phyloP scores from a whole-genome alignment of 345 rosid genomes.

The Citrus hindsii region DNA sequence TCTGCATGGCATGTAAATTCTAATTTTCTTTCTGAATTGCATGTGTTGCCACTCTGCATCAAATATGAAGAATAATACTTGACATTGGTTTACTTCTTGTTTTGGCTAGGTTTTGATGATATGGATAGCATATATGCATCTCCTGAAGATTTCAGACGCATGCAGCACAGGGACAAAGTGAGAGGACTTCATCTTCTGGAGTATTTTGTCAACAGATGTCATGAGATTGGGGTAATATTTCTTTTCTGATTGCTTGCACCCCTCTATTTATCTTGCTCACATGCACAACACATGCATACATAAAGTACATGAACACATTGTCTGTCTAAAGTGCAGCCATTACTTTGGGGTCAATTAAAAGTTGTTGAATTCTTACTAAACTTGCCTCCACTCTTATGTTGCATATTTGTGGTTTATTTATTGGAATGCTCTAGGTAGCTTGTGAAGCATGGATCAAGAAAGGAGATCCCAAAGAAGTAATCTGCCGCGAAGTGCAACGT shows the following conservation, averaged over 20 bases:
- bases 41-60: not conserved
- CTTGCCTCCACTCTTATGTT: not conserved
- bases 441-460: slow-evolving; percentile 90
- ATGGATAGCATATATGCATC: slow-evolving; percentile 86
- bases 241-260: not conserved
- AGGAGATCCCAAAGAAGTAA: slow-evolving; percentile 85
- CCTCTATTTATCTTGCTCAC: not conserved
- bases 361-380: not conserved
- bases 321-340: not conserved
- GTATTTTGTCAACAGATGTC: slow-evolving; percentile 74
- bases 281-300: not conserved
- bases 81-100: not conserved
- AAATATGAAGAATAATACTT: not conserved
- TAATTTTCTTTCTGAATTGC: not conserved
- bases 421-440: slow-evolving; percentile 46
- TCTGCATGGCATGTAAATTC: not conserved
- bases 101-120: slow-evolving; percentile 67
- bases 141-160: slow-evolving; percentile 68
- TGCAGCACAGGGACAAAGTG: slow-evolving; percentile 54
- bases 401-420: not conserved
- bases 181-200: slow-evolving; percentile 87
- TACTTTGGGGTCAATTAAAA: not conserved
- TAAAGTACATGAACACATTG: not conserved
- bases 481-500: slow-evolving; percentile 84
- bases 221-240: slow-evolving; percentile 70